phyloP scores from a whole-genome alignment of 2,329 filamentous ascomycete genomes.

The Calonectria hawksworthii region DNA sequence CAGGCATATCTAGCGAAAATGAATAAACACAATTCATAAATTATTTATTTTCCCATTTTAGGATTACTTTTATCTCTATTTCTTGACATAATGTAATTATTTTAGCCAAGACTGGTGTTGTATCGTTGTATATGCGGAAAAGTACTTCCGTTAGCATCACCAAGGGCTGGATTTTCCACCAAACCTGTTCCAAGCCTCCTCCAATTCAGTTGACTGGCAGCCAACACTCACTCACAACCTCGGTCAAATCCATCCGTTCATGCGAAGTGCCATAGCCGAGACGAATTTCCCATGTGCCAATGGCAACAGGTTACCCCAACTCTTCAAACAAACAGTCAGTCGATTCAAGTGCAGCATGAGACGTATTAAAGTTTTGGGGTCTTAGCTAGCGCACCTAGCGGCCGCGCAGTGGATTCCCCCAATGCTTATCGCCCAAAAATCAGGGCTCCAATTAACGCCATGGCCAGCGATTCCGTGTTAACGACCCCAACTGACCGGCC shows the following conservation, averaged over 20 bases:
- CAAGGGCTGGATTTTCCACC: no score
- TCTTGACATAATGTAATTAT: neutral
- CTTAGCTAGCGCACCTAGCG: neutral
- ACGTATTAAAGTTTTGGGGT: constrained; percentile 7
- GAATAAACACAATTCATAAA: neutral
- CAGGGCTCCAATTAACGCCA: neutral
- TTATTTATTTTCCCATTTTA: neutral
- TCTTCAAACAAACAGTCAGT: neutral
- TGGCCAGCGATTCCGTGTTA: neutral
- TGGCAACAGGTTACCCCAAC: neutral
- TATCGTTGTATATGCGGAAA: neutral
- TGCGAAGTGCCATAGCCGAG: neutral
- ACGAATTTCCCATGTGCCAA: neutral
- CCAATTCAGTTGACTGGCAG: no score
- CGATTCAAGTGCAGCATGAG: neutral
- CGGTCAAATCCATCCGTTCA: neutral
- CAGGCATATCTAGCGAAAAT: neutral
- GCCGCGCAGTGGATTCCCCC: neutral
- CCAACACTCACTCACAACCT: neutral
- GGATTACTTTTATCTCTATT: neutral
- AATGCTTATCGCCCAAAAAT: neutral
- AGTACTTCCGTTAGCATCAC: neutral
- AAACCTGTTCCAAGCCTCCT: no score
- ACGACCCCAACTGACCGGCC: neutral
- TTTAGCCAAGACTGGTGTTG: neutral